Evolutionary conservation across 116 monocot genomes (phyloP).

Genomic region (Phalaenopsis hybrid): DNA sequence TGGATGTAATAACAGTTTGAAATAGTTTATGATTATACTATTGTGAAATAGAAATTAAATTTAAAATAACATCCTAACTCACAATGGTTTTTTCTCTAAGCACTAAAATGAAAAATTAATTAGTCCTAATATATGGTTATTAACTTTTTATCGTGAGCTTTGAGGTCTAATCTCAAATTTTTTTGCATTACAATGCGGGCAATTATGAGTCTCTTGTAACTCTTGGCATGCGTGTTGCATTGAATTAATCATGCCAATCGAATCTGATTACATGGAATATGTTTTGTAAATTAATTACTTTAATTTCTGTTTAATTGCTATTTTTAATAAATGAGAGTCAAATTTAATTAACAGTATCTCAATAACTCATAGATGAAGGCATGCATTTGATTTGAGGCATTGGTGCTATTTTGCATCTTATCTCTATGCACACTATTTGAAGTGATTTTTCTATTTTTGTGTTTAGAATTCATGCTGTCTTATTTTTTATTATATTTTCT

Average conservation of each 20-base stretch:
- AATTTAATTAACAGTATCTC: no score
- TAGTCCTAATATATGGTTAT: neutral
- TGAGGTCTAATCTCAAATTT: neutral
- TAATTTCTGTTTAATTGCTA: neutral
- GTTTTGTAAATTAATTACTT: neutral
- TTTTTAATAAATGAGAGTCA: neutral
- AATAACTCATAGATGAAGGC: no score
- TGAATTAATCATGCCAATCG: neutral
- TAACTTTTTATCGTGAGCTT: neutral
- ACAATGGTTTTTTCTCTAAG: neutral
- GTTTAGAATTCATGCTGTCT: no score
- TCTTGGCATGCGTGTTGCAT: neutral
- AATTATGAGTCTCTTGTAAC: neutral
- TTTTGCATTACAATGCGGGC: neutral
- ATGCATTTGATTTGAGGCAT: no score
- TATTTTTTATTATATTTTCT: no score
- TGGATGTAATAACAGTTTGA: neutral
- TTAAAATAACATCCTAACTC: neutral
- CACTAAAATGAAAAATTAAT: neutral
- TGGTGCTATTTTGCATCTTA: no score
- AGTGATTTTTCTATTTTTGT: no score
- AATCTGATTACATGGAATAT: neutral
- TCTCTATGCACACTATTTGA: no score
- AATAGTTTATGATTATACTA: neutral
- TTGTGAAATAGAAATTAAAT: neutral